phyloP scores from a whole-genome alignment of 371 early-diverging fungal species.

The Circinella minor region DNA sequence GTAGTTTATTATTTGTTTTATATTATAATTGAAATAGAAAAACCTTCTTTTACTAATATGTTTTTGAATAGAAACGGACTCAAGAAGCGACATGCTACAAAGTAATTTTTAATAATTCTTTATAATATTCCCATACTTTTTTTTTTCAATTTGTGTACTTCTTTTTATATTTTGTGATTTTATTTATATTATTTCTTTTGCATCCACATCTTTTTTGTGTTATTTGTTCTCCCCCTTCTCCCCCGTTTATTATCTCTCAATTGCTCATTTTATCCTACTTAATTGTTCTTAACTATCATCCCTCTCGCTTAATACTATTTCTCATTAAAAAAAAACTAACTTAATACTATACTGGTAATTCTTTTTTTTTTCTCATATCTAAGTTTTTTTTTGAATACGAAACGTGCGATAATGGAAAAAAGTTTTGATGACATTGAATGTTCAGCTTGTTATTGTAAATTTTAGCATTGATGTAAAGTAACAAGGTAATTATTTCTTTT shows the following conservation, averaged over 20 bases:
- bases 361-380: no score
- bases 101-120: not conserved
- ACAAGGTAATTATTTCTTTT: no score
- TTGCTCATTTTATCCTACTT: not conserved
- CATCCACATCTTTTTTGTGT: no score
- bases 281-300: no score
- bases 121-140: conserved; percentile 7
- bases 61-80: not conserved
- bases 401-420: no score
- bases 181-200: not conserved
- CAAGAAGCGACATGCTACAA: not conserved
- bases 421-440: no score
- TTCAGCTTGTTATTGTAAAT: no score
- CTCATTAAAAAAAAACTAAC: no score
- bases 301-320: no score
- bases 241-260: not conserved
- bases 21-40: not conserved
- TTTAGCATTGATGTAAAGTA: no score
- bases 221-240: not conserved
- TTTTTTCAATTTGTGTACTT: not conserved
- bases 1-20: not conserved
- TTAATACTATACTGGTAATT: no score
- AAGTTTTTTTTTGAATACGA: no score
- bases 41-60: not conserved
- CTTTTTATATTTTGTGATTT: not conserved